A percentile compares a stretch with the other conserved stretches of the same genome.
phyloP scores from a whole-genome alignment of 805 yeast genomes.

The Blastobotrys attinorum region DNA sequence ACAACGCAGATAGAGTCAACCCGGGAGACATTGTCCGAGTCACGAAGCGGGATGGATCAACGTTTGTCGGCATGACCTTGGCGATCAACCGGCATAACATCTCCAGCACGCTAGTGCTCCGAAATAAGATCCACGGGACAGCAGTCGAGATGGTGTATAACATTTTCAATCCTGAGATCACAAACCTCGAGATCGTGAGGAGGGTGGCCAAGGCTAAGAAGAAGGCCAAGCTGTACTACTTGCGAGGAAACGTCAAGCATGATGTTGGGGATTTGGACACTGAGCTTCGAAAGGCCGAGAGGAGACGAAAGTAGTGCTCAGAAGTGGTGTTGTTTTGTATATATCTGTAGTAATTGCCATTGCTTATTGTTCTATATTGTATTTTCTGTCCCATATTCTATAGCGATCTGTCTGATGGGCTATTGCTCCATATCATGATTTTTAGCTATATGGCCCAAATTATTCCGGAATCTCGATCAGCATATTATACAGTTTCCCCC shows the following conservation, averaged over 20 bases:
- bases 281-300: constrained; percentile 26
- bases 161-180: constrained; percentile 69
- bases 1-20: constrained; percentile 45
- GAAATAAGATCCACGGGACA: constrained; percentile 75
- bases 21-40: constrained; percentile 81
- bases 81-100: constrained; percentile 66
- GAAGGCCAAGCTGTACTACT: constrained; percentile 84
- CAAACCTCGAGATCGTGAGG: constrained; percentile 68
- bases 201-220: constrained; percentile 64
- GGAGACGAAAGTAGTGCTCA: constrained; percentile 10
- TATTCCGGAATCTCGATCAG: too few relatives aligned
- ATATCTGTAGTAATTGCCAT: too few relatives aligned
- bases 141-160: constrained; percentile 83
- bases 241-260: constrained; percentile 48
- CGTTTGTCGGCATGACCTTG: constrained; percentile 70
- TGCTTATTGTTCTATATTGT: too few relatives aligned
- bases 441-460: too few relatives aligned
- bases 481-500: too few relatives aligned
- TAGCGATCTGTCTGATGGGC: too few relatives aligned
- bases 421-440: too few relatives aligned
- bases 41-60: constrained; percentile 49
- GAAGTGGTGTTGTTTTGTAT: too few relatives aligned
- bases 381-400: too few relatives aligned
- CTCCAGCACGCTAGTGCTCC: constrained; percentile 67
- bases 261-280: constrained; percentile 32